Base-by-base conservation (phyloP, 2,329 filamentous ascomycete species). In the Neofusicoccum ribis region DNA sequence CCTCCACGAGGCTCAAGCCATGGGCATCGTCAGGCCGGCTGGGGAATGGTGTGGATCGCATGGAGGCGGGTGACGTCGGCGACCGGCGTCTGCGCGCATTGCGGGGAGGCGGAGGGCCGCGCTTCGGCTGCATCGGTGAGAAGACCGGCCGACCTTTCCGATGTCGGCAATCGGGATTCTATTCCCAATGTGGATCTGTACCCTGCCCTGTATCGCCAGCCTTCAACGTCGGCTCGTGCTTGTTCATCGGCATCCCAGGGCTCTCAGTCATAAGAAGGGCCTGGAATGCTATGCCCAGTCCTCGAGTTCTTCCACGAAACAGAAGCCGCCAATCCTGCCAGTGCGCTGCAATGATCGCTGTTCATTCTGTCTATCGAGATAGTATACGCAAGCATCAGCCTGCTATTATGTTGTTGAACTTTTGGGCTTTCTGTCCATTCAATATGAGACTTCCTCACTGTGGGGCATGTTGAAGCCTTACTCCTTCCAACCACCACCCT, bases 331-430 rank as follows among this genome's bases (percentile, higher is more conserved):
- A 23, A 34, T 34, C 43, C 15, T 17, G 41, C 37, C n/a, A 46
- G 8, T 27, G 56, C 15, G 12, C 43, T 47, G 43, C 31, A 20
- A 17, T 37, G 15, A 46, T 31, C 5, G 27, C 27, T 31, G 27
- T 31, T 31, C 27, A 31, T 31, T 31, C 27, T 31, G 1, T 31
- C 27, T 31, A 31, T 31, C 27, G 6, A 7, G 6, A 31, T 31
- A 31, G 27, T 31, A 31, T 31, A n/a, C 41, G 23, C 56, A 60
- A 47, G 56, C 56, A 37, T 15, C 11, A 11, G 56, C 56, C 43
- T 60, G 56, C 56, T 60, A 60, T 60, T 60, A 60, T 60, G 41
- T 17, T 44, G 43, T 60, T 60, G 56, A 60, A 60, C 56, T 49
- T 60, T 60, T 47, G 7, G 5, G 14, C 23, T n/a, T 34, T 4